These are phyloP conservation scores for Fusarium armeniacum DNA, from an alignment of 2,329 filamentous ascomycete genomes.

Conservation along the genomic window DNA sequence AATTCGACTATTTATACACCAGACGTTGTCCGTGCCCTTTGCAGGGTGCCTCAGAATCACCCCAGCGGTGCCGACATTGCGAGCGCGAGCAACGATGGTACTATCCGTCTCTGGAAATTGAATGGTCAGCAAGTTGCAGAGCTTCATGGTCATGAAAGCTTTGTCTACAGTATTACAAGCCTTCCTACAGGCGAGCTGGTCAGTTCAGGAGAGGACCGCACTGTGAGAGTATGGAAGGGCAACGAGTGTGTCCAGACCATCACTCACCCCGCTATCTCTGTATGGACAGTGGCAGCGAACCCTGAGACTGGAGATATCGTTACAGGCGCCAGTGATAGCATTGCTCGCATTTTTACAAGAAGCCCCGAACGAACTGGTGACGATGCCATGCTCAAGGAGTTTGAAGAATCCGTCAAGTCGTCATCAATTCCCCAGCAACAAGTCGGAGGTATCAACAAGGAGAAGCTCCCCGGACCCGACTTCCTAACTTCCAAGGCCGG, in stretches of 20 bases:
- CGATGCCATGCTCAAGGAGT: constrained; percentile 75
- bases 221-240: constrained; percentile 88
- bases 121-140: constrained; percentile 82
- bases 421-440: constrained; percentile 92
- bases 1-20: constrained; percentile 72
- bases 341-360: constrained; percentile 87
- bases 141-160: constrained; percentile 90
- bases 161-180: constrained; percentile 87
- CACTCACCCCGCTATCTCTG: constrained; percentile 95
- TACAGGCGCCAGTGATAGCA: constrained; percentile 90
- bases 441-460: constrained; percentile 87
- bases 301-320: constrained; percentile 89
- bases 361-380: constrained; percentile 77
- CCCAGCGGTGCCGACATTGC: constrained; percentile 91
- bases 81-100: constrained; percentile 91
- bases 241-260: constrained; percentile 92
- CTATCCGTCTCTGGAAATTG: constrained; percentile 88
- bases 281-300: constrained; percentile 92
- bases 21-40: constrained; percentile 90
- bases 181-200: constrained; percentile 89
- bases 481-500: constrained; percentile 86
- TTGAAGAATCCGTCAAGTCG: constrained; percentile 84
- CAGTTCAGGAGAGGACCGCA: constrained; percentile 95
- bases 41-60: constrained; percentile 80
- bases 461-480: constrained; percentile 88